Percentiles rank a stretch among this genome's conserved stretches.
These are phyloP conservation scores for Chlorociboria aeruginascens DNA, from an alignment of 495 filamentous ascomycete genomes.

Conservation along the genomic window DNA sequence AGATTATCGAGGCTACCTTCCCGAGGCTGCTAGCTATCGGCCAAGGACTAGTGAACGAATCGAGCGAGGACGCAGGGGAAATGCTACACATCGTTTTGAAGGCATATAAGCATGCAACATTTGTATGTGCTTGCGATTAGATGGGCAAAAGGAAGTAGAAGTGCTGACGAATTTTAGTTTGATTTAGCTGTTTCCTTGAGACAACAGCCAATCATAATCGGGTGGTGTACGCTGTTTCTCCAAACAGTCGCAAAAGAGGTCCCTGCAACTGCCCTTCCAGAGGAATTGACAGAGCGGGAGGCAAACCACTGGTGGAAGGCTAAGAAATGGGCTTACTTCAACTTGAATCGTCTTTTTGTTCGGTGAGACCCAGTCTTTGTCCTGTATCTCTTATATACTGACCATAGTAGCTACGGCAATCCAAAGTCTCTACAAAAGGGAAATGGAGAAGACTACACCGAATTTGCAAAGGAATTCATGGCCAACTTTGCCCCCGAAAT, in stretches of 20 bases:
- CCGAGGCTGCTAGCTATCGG: constrained; percentile 83
- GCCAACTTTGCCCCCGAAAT: constrained; percentile 89
- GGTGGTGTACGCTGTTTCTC: constrained; percentile 91
- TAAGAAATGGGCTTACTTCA: constrained; percentile 99
- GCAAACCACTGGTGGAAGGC: constrained; percentile 98
- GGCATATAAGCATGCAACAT: constrained; percentile 93
- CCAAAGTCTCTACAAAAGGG: constrained; percentile 54
- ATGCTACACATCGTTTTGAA: constrained; percentile 94
- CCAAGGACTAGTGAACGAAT: constrained; percentile 76
- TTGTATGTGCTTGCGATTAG: constrained; percentile 45
- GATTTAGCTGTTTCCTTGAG: constrained; percentile 70
- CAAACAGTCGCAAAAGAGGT: constrained; percentile 76
- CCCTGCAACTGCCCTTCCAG: constrained; percentile 63
- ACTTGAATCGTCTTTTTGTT: constrained; percentile 90
- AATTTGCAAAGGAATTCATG: constrained; percentile 83
- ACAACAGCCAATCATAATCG: constrained; percentile 71
- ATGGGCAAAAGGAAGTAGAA: neutral
- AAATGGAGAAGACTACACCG: constrained; percentile 55
- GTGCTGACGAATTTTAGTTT: constrained; percentile 39
- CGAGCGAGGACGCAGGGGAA: constrained; percentile 84
- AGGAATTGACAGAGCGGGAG: constrained; percentile 79
- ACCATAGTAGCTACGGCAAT: constrained; percentile 67
- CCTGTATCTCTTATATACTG: constrained; percentile 8
- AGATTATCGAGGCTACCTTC: constrained; percentile 83
- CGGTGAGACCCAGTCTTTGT: constrained; percentile 39